phyloP scores from a whole-genome alignment of 805 yeast species.

The Priceomyces fermenticarens region DNA sequence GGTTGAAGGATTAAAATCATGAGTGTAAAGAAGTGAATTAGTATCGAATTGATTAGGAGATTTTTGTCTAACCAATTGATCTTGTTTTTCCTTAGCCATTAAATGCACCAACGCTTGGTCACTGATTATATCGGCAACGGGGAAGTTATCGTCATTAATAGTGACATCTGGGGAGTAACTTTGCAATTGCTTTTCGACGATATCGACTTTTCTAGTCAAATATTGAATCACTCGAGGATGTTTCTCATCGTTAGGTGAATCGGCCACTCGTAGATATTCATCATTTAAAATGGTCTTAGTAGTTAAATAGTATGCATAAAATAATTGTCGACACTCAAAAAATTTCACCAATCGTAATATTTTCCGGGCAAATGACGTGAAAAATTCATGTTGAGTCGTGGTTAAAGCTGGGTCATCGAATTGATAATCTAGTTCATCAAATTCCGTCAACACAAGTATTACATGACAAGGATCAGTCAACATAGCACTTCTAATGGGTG shows the following conservation, averaged over 20 bases:
- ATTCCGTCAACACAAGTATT: constrained; percentile 29
- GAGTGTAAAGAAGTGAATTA: constrained; percentile 20
- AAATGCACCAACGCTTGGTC: constrained; percentile 1
- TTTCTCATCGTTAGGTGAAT: constrained; percentile 4
- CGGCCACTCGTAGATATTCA: constrained; percentile 13
- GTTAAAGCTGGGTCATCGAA: constrained; percentile 10
- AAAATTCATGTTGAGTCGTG: constrained; percentile 16
- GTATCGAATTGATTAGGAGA: constrained; percentile 16
- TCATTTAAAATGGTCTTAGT: constrained; percentile 19
- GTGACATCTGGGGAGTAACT: constrained; percentile 10
- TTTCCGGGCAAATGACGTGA: constrained; percentile 21
- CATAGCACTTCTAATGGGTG: constrained; percentile 34
- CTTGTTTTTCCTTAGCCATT: neutral
- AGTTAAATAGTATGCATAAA: constrained; percentile 23
- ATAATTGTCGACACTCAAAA: constrained; percentile 28
- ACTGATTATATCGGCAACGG: constrained; percentile 12
- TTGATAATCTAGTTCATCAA: constrained; percentile 18
- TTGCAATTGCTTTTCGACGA: constrained; percentile 15
- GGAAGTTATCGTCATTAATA: constrained; percentile 16
- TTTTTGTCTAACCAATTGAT: constrained; percentile 8
- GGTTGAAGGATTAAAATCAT: constrained; percentile 24
- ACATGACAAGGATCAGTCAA: constrained; percentile 33
- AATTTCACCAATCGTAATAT: constrained; percentile 30
- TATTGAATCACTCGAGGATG: constrained; percentile 15
- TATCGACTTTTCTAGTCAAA: constrained; percentile 13